A percentile compares a stretch with the other conserved stretches of the same genome.
Evolutionary conservation across 352 stramenopile genomes (phyloP).

Genomic region (Globisporangium spinosum): DNA sequence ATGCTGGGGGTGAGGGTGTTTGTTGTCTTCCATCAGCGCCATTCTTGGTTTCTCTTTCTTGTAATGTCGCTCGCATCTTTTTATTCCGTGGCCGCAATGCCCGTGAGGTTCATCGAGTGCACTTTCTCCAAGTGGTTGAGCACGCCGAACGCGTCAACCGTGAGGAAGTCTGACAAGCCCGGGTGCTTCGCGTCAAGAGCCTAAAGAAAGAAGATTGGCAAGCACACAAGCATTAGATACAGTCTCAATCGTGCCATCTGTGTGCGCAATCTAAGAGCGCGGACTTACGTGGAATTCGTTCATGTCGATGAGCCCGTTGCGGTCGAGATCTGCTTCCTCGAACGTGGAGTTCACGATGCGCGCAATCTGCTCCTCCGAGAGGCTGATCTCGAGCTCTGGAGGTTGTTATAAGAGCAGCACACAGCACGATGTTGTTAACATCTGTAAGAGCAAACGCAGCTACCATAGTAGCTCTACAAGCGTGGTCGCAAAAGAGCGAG

Average conservation of each 20-base stretch:
- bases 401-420: not conserved
- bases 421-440: not conserved
- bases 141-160: slow-evolving; percentile 77
- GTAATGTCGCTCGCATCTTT: not conserved
- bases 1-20: not conserved
- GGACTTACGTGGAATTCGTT: slow-evolving; percentile 68
- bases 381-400: slow-evolving; percentile 69
- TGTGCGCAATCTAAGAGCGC: not conserved
- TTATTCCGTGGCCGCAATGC: slow-evolving; percentile 19
- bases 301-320: slow-evolving; percentile 74
- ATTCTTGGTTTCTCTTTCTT: not conserved
- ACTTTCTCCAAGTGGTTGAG: slow-evolving; percentile 83
- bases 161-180: slow-evolving; percentile 83
- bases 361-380: slow-evolving; percentile 72
- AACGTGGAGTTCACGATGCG: slow-evolving; percentile 86
- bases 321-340: slow-evolving; percentile 72
- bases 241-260: not conserved
- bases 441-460: slow-evolving; percentile 1
- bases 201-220: slow-evolving; percentile 22
- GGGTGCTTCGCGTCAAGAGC: slow-evolving; percentile 78
- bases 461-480: not conserved
- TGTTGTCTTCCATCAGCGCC: not conserved
- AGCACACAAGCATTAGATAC: not conserved
- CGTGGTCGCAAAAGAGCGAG: not conserved
- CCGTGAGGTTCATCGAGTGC: slow-evolving; percentile 62